A percentile compares a stretch with the other conserved stretches of the same genome.
Evolutionary conservation across 495 filamentous ascomycete species (phyloP).

Genomic region (Pyrenula massariospora): DNA sequence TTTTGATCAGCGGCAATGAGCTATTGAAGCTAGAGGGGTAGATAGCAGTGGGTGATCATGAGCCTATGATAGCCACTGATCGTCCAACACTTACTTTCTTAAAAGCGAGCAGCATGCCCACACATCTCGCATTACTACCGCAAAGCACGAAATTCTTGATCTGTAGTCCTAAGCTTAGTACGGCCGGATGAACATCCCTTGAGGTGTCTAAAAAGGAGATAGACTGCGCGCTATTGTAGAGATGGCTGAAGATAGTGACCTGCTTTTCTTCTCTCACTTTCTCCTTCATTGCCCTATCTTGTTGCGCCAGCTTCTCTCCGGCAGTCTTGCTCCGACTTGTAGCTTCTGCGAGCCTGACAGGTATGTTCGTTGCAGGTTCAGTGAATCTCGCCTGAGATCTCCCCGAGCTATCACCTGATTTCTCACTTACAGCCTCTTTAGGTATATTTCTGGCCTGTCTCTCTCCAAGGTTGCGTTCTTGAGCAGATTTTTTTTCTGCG

Average conservation of each 20-base stretch:
- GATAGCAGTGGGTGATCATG: constrained; percentile 1
- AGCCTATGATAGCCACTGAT: constrained; percentile 1
- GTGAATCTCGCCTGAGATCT: not conserved
- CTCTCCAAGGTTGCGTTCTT: constrained; percentile 7
- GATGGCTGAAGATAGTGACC: constrained; percentile 70
- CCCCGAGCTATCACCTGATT: constrained; percentile 1
- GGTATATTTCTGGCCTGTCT: constrained; percentile 24
- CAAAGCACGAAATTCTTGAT: constrained; percentile 82
- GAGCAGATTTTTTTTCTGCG: constrained; percentile 39
- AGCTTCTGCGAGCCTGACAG: not conserved
- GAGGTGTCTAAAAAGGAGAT: constrained; percentile 62
- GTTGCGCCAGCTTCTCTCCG: not conserved
- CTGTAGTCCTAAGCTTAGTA: constrained; percentile 77
- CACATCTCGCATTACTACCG: constrained; percentile 79
- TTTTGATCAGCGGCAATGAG: not conserved
- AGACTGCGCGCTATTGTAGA: constrained; percentile 62
- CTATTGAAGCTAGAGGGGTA: not conserved
- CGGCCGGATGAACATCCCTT: constrained; percentile 84
- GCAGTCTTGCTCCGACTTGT: not conserved
- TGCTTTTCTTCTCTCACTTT: constrained; percentile 43
- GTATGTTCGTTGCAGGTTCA: not conserved
- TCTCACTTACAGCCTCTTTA: constrained; percentile 16
- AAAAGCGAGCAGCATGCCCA: constrained; percentile 79
- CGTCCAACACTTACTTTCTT: constrained; percentile 53
- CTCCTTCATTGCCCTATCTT: constrained; percentile 16